Evolutionary conservation across 148 eudicot genomes (phyloP), one percentile per base, ranked within the genome.

Genomic region (Gaultheria prostrata): DNA sequence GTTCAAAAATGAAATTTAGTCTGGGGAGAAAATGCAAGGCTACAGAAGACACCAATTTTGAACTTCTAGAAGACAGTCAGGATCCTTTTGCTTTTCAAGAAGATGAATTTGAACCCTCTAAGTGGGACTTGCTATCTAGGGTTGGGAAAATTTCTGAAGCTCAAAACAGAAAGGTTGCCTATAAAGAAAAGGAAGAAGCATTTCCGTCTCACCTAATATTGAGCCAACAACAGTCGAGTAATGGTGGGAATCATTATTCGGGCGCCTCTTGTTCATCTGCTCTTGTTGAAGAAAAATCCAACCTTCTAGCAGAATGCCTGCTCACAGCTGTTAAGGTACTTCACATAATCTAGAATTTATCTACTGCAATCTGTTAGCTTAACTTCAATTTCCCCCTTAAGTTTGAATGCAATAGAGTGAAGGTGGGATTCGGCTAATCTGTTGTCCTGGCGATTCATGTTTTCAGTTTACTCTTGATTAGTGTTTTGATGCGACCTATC

Each of bases 71-170:
- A 30, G 94, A 92, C 83, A 88, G 90, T 84, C 88, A 87, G 76
- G 99, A 97, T 88, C 99, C 98, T 75, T 97, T 97, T 90, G 97
- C 96, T 57, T 97, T 97, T 91, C 93, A 97, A 85, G 99, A 93
- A 85, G 98, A 88, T 72, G 97, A 94, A 75, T 85, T 80, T 81
- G 93, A 87, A 72, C 93, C 92, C 61, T 89, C 97, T 8, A 93
- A 93, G 86, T 97, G 99, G 99, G 98, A 97, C 75, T 14, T 86
- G 45, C 81, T 89, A 39, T 87, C 92, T 61, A 93, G 94, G 70
- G 86, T 85, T 70, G 74, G 81, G 43, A 83, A 77, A 63, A 85
- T 50, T 59, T 82, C 84, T 81, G 87, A 82, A 73, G 83, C 86
- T 80, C 90, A 84, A 82, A 89, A 84, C 83, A 89, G 84, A 51